phyloP scores from a whole-genome alignment of 345 rosid species.

The Hypericum androsaemum region DNA sequence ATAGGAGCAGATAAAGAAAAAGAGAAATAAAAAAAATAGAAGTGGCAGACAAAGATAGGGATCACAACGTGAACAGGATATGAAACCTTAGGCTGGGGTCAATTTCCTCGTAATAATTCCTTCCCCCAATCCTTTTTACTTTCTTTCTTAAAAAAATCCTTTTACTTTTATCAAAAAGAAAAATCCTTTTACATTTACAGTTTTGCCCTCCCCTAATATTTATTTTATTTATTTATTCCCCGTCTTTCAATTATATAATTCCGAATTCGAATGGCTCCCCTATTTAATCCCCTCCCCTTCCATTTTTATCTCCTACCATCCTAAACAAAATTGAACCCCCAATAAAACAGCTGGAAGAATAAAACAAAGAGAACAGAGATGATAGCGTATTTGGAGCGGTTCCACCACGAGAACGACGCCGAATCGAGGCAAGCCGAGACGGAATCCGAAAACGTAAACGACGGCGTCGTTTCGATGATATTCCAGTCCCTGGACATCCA shows the following conservation, averaged over 20 bases:
- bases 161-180: no score
- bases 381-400: slow-evolving; percentile 69
- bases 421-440: slow-evolving; percentile 22
- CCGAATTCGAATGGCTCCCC: slow-evolving; percentile 2
- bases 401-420: slow-evolving; percentile 60
- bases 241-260: no score
- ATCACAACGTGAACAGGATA: slow-evolving; percentile 22
- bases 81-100: slow-evolving; percentile 19
- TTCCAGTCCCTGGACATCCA: slow-evolving; percentile 46
- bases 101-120: not conserved
- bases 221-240: no score
- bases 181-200: no score
- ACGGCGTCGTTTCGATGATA: slow-evolving; percentile 30
- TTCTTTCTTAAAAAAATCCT: slow-evolving; percentile 1
- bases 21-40: not conserved
- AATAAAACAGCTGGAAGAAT: slow-evolving; percentile 5
- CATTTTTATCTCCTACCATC: not conserved
- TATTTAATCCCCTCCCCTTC: slow-evolving; percentile 19
- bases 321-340: not conserved
- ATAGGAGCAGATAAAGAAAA: not conserved
- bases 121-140: not conserved
- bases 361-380: slow-evolving; percentile 18
- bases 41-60: slow-evolving; percentile 36
- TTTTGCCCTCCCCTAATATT: no score
- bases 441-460: no score